Conservation (phyloP, 2,329 filamentous ascomycete genomes). For the Macrophomina pseudophaseolina region DNA sequence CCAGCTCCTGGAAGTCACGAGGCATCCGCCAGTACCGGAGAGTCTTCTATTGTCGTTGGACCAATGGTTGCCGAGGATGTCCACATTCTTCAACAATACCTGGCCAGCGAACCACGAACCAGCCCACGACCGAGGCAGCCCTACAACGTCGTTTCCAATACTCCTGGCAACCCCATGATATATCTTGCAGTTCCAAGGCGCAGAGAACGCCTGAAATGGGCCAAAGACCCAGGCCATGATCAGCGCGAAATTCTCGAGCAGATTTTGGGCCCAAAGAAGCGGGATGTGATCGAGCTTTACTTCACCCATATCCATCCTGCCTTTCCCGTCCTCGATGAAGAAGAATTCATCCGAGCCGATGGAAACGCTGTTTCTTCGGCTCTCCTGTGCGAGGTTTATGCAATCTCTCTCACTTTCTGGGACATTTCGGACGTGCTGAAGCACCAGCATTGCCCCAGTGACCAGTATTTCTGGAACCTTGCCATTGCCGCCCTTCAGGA, state of each 20-base stretch:
- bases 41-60: slow-evolving; percentile 46
- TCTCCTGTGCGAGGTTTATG: slow-evolving; percentile 47
- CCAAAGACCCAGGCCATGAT: slow-evolving; percentile 42
- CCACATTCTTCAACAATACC: slow-evolving; percentile 47
- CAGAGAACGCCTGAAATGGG: slow-evolving; percentile 50
- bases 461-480: slow-evolving; percentile 49
- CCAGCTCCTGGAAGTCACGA: neutral
- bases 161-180: slow-evolving; percentile 45
- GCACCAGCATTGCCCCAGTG: slow-evolving; percentile 44
- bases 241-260: slow-evolving; percentile 50
- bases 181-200: slow-evolving; percentile 56
- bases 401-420: slow-evolving; percentile 46
- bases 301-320: slow-evolving; percentile 45
- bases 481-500: slow-evolving; percentile 49
- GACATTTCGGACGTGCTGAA: slow-evolving; percentile 42
- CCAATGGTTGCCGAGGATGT: slow-evolving; percentile 50
- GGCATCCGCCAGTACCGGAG: slow-evolving; percentile 36
- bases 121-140: slow-evolving; percentile 39
- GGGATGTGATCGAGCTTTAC: slow-evolving; percentile 52
- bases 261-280: slow-evolving; percentile 45
- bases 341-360: slow-evolving; percentile 42
- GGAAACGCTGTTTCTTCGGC: slow-evolving; percentile 42
- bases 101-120: slow-evolving; percentile 39
- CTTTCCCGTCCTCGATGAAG: slow-evolving; percentile 49
- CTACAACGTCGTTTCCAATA: slow-evolving; percentile 58